These are phyloP conservation scores for Aspergillus costaricaensis DNA, from an alignment of 2,329 filamentous ascomycete species.

Conservation along the genomic window DNA sequence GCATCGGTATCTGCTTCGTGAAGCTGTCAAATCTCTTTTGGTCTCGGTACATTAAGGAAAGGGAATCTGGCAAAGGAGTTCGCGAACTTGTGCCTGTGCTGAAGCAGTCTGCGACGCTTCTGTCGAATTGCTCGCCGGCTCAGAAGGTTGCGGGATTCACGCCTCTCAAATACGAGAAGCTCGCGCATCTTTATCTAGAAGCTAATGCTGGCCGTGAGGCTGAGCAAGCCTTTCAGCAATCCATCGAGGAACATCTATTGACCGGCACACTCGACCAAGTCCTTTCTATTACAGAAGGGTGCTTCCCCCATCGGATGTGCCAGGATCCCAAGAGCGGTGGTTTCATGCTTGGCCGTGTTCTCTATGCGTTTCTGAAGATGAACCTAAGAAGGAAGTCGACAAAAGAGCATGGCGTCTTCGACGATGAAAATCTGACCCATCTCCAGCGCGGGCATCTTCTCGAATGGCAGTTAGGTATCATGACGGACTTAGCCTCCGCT, in stretches of 20 bases:
- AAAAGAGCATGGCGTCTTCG: slow-evolving; percentile 31
- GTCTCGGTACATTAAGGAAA: slow-evolving; percentile 49
- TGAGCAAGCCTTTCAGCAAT: slow-evolving; percentile 39
- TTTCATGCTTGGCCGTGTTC: slow-evolving; percentile 41
- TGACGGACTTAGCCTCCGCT: slow-evolving; percentile 34
- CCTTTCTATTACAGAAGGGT: slow-evolving; percentile 26
- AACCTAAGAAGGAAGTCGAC: slow-evolving; percentile 35
- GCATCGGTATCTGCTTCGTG: slow-evolving; percentile 33
- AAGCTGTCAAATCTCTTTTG: slow-evolving; percentile 51
- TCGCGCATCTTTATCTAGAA: slow-evolving; percentile 45
- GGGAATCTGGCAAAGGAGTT: slow-evolving; percentile 36
- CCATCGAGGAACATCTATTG: slow-evolving; percentile 45
- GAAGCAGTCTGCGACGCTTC: slow-evolving; percentile 43
- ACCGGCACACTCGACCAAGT: slow-evolving; percentile 39
- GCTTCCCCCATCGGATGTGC: slow-evolving; percentile 30
- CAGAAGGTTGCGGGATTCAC: slow-evolving; percentile 44
- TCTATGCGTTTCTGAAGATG: slow-evolving; percentile 39
- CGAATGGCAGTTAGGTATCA: slow-evolving; percentile 42
- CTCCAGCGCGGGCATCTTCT: slow-evolving; percentile 34
- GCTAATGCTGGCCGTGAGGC: slow-evolving; percentile 39
- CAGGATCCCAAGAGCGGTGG: slow-evolving; percentile 38
- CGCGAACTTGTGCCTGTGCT: slow-evolving; percentile 41
- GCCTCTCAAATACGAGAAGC: slow-evolving; percentile 48
- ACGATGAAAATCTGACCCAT: slow-evolving; percentile 31
- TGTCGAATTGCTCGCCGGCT: slow-evolving; percentile 35